Evolutionary conservation across 306 rosid genomes (phyloP), one percentile per base, ranked within the genome.

Genomic region (Medicago lupulina): DNA sequence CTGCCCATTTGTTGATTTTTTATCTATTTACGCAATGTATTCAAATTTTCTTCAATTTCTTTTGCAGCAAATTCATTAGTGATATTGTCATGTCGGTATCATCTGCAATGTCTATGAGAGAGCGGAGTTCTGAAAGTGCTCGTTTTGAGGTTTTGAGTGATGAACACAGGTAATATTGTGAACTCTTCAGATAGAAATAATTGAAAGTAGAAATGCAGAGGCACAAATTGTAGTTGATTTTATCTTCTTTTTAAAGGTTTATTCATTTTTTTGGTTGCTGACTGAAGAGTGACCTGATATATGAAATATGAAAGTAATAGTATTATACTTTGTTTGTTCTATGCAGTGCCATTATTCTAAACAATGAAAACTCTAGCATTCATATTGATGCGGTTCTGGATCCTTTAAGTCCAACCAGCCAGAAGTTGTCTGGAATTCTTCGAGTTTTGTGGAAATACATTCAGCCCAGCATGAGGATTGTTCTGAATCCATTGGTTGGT

Each of bases 391-490:
- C 91, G 25, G 97, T 91, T 72, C 70, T 95, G 68, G 99, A 95
- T 89, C 99, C 99, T 58, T 82, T 95, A 82, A 95, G 99, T 83
- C 92, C 95, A 73, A 83, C 89, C 51, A 90, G 93, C 79, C 99
- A 95, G 88, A 95, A 87, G 86, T 65, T 95, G 80, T 89, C 99
- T 64, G 92, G 97, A 74, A 87, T 95, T 89, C 93, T 95, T 69
- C 86, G 85, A 58, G 86, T 89, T 77, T 76, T 95, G 82, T 85
- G 89, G 93, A 92, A 90, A 70, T 90, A 90, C 51, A 47, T 89
- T 82, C 90, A 87, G 70, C 99, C 99, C 83, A 90, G 92, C 93
- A 90, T 95, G 99, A 90, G 97, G 84, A 92, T 95, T 82, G 87
- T 95, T 61, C 83, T 92, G 78, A 95, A 95, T 84, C 99, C 99